Evolutionary conservation across 306 rosid genomes (phyloP), one percentile per base, ranked within the genome.

Genomic region (Rosa lucieae): DNA sequence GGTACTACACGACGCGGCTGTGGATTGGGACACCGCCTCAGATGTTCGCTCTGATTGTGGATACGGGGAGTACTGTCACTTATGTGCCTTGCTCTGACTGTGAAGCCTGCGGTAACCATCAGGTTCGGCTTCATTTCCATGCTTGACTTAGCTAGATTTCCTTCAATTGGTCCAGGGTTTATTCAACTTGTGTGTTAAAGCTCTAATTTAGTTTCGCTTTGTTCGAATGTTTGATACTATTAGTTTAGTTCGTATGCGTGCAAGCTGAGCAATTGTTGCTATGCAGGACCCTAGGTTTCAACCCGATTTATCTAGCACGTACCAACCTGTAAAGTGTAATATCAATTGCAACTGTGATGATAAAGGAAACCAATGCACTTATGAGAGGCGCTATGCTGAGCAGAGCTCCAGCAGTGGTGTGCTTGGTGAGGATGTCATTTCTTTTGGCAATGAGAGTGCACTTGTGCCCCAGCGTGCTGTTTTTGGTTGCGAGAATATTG

Each of bases 381-480:
- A 87, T 14, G 90, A 87, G 83, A 84, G 90, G 76, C 81, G 86
- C 48, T 84, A 87, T 56, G 90, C 90, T 23, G 88, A 87, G 82
- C 80, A 73, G 88, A 87, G 90, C 84, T 82, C 90, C 26, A 87
- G 90, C 65, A 82, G 88, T n/a, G 90, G 90, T 2, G 70, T 87
- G 73, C 88, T 84, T 40, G 88, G 82, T 42, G 79, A 87, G 44
- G 90, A 87, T 78, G 10, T 82, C 62, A 56, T 87, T 73, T 87
- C 90, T 46, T 87, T 87, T 79, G 88, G 90, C 32, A 79, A 82
- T 40, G 86, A 84, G 77, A 87, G 90, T 74, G 81, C 55, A 29
- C 88, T 84, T 73, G 51, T 51, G 63, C 90, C 90, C 23, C 86
- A 87, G 75, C 88, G 88, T 61, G 90, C 88, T 65, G 88, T 87